These are phyloP conservation scores for Nyssa sinensis DNA, from an alignment of 148 eudicot species.

Conservation along the genomic window DNA sequence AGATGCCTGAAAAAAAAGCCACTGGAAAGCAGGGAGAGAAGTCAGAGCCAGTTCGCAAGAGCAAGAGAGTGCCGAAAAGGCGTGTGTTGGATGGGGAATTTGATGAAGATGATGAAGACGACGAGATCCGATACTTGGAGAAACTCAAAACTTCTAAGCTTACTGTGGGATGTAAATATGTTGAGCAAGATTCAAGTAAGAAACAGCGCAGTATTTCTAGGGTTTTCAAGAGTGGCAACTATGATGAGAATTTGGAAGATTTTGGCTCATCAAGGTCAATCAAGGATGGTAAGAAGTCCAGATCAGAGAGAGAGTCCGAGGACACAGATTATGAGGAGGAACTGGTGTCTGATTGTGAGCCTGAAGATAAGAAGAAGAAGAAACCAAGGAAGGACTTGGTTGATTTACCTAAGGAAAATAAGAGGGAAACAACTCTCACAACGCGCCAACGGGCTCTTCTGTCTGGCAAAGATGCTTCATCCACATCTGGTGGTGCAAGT, in stretches of 20 bases:
- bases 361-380: constrained; percentile 54
- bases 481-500: no score
- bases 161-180: constrained; percentile 39
- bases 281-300: constrained; percentile 52
- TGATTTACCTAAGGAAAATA: constrained; percentile 53
- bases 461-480: constrained; percentile 61
- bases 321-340: constrained; percentile 72
- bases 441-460: constrained; percentile 85
- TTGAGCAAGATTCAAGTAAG: constrained; percentile 54
- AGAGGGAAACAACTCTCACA: constrained; percentile 72
- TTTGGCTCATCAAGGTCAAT: constrained; percentile 29
- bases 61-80: constrained; percentile 70
- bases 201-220: constrained; percentile 53
- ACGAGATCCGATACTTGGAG: constrained; percentile 87
- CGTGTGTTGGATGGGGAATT: constrained; percentile 54
- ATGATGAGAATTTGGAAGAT: constrained; percentile 33
- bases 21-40: constrained; percentile 55
- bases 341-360: constrained; percentile 49
- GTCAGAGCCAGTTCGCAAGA: constrained; percentile 59
- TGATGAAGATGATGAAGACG: constrained; percentile 86
- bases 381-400: constrained; percentile 48
- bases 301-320: constrained; percentile 36
- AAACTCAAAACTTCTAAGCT: constrained; percentile 63
- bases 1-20: constrained; percentile 30
- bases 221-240: constrained; percentile 34